Percentiles rank a stretch among this genome's conserved stretches.
Evolutionary conservation across 192 early-diverging fungal genomes (phyloP).

Genomic region (Entrophospora sp.): DNA sequence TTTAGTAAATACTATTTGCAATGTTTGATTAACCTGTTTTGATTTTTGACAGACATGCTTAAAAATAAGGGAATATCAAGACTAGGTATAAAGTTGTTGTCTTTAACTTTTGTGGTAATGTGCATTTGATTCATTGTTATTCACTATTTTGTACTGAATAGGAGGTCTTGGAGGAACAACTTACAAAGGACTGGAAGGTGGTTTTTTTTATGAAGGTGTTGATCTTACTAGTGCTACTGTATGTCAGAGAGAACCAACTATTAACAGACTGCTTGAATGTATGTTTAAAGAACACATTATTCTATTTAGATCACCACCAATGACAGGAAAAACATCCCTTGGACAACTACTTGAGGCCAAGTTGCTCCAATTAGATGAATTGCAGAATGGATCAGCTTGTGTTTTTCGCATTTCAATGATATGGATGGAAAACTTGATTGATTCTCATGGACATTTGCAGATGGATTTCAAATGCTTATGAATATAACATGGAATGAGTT

Average conservation of each 20-base stretch:
- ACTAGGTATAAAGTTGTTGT: background rate
- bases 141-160: background rate
- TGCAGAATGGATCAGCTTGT: background rate
- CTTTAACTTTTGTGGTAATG: background rate
- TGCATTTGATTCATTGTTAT: background rate
- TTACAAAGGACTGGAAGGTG: background rate
- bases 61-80: slow-evolving; percentile 1
- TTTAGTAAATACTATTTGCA: no score
- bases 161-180: background rate
- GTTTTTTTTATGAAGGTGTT: background rate
- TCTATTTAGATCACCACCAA: slow-evolving; percentile 11
- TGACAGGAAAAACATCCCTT: slow-evolving; percentile 1
- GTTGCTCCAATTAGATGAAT: slow-evolving; percentile 6
- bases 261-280: slow-evolving; percentile 14
- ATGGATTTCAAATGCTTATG: slow-evolving; percentile 7
- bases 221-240: background rate
- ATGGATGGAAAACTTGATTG: background rate
- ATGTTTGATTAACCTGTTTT: no score
- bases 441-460: slow-evolving; percentile 1
- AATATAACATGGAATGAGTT: slow-evolving; percentile 2
- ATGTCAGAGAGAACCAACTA: slow-evolving; percentile 6
- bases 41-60: no score
- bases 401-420: slow-evolving; percentile 13
- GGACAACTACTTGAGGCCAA: slow-evolving; percentile 5
- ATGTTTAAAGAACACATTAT: background rate